Conservation (phyloP, 2,329 filamentous ascomycete species). For the Penicillium aurantiogriseum region DNA sequence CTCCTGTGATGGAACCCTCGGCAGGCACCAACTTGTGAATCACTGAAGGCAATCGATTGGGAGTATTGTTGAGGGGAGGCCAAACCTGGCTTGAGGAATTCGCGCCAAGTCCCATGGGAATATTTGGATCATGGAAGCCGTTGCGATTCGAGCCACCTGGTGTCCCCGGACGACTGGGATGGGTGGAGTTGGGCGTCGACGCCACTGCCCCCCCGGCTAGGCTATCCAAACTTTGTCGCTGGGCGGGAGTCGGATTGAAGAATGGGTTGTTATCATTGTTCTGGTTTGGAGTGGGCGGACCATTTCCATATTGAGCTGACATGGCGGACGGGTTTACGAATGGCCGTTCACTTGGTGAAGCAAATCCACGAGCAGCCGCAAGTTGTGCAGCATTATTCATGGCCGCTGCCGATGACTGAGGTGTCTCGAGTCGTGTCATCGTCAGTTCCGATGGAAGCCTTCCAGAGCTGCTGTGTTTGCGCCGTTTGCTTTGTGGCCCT, state of each 20-base stretch:
- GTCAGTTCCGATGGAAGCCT: conserved; percentile 71
- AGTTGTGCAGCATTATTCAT: conserved; percentile 43
- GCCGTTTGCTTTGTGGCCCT: conserved; percentile 72
- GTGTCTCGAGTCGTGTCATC: conserved; percentile 78
- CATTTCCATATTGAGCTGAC: conserved; percentile 54
- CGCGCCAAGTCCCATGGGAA: conserved; percentile 38
- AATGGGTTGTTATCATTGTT: conserved; percentile 60
- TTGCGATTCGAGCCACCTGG: conserved; percentile 53
- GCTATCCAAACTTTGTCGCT: conserved; percentile 65
- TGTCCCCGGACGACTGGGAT: conserved; percentile 75
- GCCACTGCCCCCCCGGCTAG: conserved; percentile 63
- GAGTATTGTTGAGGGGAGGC: conserved; percentile 52
- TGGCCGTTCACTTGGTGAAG: conserved; percentile 45
- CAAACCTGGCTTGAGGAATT: conserved; percentile 53
- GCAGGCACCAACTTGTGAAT: conserved; percentile 82
- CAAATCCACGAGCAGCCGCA: conserved; percentile 38
- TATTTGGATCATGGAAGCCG: conserved; percentile 41
- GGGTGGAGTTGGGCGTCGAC: conserved; percentile 69
- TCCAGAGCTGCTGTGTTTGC: conserved; percentile 69
- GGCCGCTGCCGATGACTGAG: conserved; percentile 43
- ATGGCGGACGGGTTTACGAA: conserved; percentile 48
- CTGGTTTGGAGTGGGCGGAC: conserved; percentile 63
- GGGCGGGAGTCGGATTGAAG: conserved; percentile 54
- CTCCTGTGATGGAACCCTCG: conserved; percentile 77
- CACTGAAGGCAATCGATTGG: conserved; percentile 56